Percentiles rank a stretch among this genome's conserved stretches.
Conservation (phyloP, 306 rosid species). For the Dryas alaskensis region DNA sequence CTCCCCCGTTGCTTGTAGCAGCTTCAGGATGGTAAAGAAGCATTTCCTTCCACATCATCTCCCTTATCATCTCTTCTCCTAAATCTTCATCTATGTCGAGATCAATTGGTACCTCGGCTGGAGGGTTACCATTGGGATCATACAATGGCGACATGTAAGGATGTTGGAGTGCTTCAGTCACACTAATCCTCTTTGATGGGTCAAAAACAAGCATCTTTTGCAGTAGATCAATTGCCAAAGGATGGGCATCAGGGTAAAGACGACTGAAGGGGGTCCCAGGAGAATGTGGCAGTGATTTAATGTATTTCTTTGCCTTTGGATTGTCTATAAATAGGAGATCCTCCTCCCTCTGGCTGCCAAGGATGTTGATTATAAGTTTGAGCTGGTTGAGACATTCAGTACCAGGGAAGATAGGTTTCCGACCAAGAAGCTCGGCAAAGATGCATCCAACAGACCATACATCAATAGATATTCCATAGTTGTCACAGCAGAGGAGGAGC, state of each 20-base stretch:
- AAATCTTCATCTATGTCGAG: slow-evolving; percentile 88
- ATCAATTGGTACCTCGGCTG: slow-evolving; percentile 79
- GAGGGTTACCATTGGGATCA: slow-evolving; percentile 73
- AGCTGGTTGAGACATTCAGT: slow-evolving; percentile 90
- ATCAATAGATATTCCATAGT: slow-evolving; percentile 84
- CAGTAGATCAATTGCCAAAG: slow-evolving; percentile 75
- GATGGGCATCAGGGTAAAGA: slow-evolving; percentile 76
- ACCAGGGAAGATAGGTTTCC: slow-evolving; percentile 84
- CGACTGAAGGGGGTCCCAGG: slow-evolving; percentile 54
- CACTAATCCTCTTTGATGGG: slow-evolving; percentile 90
- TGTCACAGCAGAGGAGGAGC: slow-evolving; percentile 90
- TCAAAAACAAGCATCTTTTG: slow-evolving; percentile 91
- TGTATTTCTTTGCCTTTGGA: slow-evolving; percentile 71
- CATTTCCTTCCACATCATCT: slow-evolving; percentile 96
- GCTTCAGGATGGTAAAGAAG: slow-evolving; percentile 82
- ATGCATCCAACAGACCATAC: slow-evolving; percentile 98
- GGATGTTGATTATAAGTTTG: slow-evolving; percentile 69
- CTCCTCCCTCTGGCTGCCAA: slow-evolving; percentile 92
- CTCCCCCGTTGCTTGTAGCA: slow-evolving; percentile 31
- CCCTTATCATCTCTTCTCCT: slow-evolving; percentile 92
- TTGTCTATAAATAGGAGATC: slow-evolving; percentile 86
- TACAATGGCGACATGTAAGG: slow-evolving; percentile 82
- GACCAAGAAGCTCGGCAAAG: slow-evolving; percentile 87
- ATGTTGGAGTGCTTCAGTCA: slow-evolving; percentile 78
- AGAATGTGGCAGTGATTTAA: slow-evolving; percentile 61